A percentile compares a stretch with the other conserved stretches of the same genome.
Evolutionary conservation across 1,284 basidiomycete species (phyloP).

Genomic region (Flammula alnicola): DNA sequence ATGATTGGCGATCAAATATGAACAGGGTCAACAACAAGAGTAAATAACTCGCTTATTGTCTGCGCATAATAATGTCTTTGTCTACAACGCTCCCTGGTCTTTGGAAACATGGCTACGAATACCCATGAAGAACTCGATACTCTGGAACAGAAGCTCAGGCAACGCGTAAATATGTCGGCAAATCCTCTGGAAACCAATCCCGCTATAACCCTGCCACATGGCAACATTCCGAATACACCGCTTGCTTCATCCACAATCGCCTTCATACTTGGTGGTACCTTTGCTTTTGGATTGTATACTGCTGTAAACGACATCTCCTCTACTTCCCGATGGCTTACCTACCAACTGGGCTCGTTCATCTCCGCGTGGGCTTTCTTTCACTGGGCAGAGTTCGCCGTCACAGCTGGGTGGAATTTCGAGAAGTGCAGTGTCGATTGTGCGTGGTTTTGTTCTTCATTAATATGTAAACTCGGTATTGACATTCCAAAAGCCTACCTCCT

Average conservation of each 20-base stretch:
- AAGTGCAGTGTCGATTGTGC: conserved; percentile 94
- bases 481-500: conserved; percentile 82
- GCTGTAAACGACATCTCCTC: conserved; percentile 52
- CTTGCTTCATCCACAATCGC: conserved; percentile 74
- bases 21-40: conserved; percentile 29
- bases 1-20: conserved; percentile 4
- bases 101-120: conserved; percentile 20
- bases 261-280: conserved; percentile 71
- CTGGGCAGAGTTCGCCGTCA: conserved; percentile 93
- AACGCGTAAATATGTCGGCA: conserved; percentile 38
- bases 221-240: conserved; percentile 84
- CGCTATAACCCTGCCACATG: conserved; percentile 47
- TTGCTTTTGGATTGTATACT: conserved; percentile 56
- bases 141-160: conserved; percentile 52
- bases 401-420: conserved; percentile 93
- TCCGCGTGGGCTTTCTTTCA: conserved; percentile 88
- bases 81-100: conserved; percentile 1
- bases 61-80: conserved; percentile 6
- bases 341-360: conserved; percentile 83
- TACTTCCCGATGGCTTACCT: conserved; percentile 67
- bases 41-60: conserved; percentile 33
- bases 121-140: conserved; percentile 30
- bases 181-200: conserved; percentile 63
- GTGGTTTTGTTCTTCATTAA: conserved; percentile 34
- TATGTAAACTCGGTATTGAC: neutral